Base-by-base conservation (phyloP, 179 eudicot species). In the Spinacia oleracea region DNA sequence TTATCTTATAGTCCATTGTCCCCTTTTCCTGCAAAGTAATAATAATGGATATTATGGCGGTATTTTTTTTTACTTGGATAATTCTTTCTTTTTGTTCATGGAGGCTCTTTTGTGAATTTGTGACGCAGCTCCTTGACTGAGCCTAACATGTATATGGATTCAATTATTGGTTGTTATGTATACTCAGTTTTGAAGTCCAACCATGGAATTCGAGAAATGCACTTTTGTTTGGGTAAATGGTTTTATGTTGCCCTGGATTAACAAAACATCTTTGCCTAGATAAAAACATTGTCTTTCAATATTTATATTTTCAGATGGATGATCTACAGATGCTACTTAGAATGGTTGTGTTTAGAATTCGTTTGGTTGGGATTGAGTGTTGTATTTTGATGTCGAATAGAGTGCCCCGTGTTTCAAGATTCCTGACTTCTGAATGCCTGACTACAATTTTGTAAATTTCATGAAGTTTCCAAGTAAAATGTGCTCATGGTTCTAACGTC, bases 201-300 rank as follows among this genome's bases (percentile, higher is more conserved):
- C 1, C 38, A 40, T 67, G 14, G 29, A 58, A 38, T n/a, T 59
- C 10, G 45, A 58, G 23, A 74, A 56, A 5, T n/a, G 34, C 38
- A 73, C 32, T 59, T 27, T 59, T 23, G 12, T 23, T 6, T 6
- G 23, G 66, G 34, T 65, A 56, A 27, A 56, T 18, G 75, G 29
- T 31, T 31, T 58, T 25, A 12, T 32, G 3, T 32, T 72, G 2
- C 32, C 29, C 29, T 29, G 75, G 53, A 35, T 50, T 25, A 8
- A 48, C 48, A 27, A 48, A 59, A 23, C 64, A 42, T 74, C 32
- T 74, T 60, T 40, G 68, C 55, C 43, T 74, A 15, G 35, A 38
- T 38, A n/a, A 50, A 50, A 35, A 53, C 42, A 40, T 40, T 42
- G 32, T 69, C 35, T 16, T 68, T 55, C 23, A 5, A 40, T 9